Evolutionary conservation across 2,329 filamentous ascomycete species (phyloP).

Genomic region (Dryadomyces sulphureus): DNA sequence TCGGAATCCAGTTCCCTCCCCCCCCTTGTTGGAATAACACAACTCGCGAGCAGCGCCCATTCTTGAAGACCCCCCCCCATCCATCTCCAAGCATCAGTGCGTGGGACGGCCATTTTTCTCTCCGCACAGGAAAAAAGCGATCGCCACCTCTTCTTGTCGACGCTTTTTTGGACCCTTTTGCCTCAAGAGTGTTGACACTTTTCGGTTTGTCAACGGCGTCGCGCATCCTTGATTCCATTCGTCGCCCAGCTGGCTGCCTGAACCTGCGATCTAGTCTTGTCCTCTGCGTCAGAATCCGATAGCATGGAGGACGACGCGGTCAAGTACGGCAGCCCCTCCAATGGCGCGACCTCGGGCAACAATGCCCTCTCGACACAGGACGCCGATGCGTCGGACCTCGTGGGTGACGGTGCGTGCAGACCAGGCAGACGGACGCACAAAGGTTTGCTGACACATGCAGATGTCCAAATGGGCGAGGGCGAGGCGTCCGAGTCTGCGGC

Average conservation of each 20-base stretch:
- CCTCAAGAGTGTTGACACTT: neutral
- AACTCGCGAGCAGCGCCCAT: neutral
- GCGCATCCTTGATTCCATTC: neutral
- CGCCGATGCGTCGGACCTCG: conserved; percentile 21
- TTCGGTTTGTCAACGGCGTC: neutral
- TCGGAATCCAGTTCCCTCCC: neutral
- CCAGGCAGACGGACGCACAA: neutral
- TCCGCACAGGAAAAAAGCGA: neutral
- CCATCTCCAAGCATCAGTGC: neutral
- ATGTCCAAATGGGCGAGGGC: conserved; percentile 49
- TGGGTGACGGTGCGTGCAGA: conserved; percentile 31
- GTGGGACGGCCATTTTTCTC: neutral
- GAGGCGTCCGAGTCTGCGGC: conserved; percentile 13
- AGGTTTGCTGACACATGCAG: conserved; percentile 19
- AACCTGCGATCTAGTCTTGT: neutral
- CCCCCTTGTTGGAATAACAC: neutral
- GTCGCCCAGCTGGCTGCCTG: neutral
- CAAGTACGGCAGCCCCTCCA: conserved; percentile 42
- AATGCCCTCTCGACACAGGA: conserved; percentile 42
- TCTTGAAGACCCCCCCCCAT: too few relatives aligned
- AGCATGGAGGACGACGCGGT: conserved; percentile 44
- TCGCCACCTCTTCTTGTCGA: neutral
- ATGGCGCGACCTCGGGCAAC: conserved; percentile 39
- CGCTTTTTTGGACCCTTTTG: neutral
- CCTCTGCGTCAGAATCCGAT: conserved; percentile 6